Conservation (phyloP, 371 early-diverging fungal species). For the Circinella umbellata region DNA sequence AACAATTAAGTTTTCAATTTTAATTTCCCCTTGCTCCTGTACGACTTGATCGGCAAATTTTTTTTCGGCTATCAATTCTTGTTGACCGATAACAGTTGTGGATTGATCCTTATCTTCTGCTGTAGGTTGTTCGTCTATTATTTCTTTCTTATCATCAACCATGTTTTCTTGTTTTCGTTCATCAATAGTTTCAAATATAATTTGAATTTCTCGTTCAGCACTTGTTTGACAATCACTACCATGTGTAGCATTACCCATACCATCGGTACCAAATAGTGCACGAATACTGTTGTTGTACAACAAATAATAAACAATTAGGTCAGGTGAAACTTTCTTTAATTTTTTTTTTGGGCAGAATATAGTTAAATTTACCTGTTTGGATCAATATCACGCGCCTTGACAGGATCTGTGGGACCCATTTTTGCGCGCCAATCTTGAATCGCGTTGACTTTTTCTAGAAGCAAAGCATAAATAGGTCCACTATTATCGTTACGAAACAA, state of each 20-base stretch:
- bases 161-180: not conserved
- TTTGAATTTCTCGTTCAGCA: slow-evolving; percentile 72
- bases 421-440: slow-evolving; percentile 71
- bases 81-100: too few species aligned
- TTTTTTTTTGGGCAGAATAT: not conserved
- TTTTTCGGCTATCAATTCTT: too few species aligned
- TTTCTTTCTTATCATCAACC: not conserved
- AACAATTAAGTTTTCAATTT: not conserved
- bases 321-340: not conserved
- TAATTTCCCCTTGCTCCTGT: too few species aligned
- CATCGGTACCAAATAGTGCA: slow-evolving; percentile 69
- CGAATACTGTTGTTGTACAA: slow-evolving; percentile 44
- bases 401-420: slow-evolving; percentile 81
- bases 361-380: slow-evolving; percentile 50
- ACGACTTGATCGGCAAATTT: too few species aligned
- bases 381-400: slow-evolving; percentile 61
- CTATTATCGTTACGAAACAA: not conserved
- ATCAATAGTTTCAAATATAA: slow-evolving; percentile 52
- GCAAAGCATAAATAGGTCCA: slow-evolving; percentile 53
- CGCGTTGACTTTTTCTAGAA: slow-evolving; percentile 68
- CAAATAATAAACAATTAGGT: not conserved
- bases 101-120: too few species aligned
- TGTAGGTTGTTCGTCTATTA: too few species aligned
- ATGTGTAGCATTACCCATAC: slow-evolving; percentile 74
- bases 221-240: slow-evolving; percentile 70